These are phyloP conservation scores for Exophiala lecanii-corni DNA, from an alignment of 2,329 filamentous ascomycete genomes.

Conservation along the genomic window DNA sequence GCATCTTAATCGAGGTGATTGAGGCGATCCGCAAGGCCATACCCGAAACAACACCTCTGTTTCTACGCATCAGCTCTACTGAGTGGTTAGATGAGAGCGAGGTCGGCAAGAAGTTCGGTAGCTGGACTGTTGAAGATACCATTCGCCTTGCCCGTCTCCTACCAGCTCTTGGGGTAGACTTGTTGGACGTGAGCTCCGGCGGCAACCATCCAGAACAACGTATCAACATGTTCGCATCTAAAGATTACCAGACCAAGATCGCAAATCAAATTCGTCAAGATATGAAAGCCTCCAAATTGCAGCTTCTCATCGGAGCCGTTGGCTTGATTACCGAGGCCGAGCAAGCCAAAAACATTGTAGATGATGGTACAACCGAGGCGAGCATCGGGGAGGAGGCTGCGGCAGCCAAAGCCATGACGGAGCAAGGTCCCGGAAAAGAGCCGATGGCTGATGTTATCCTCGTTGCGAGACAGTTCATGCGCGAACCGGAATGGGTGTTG, in stretches of 20 bases:
- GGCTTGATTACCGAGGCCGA: conserved; percentile 52
- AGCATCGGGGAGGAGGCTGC: conserved; percentile 23
- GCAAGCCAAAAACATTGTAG: conserved; percentile 46
- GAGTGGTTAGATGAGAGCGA: conserved; percentile 68
- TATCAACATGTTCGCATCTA: conserved; percentile 37
- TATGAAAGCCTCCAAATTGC: conserved; percentile 34
- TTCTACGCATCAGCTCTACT: conserved; percentile 67
- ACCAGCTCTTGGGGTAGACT: conserved; percentile 69
- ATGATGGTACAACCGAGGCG: conserved; percentile 25
- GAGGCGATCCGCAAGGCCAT: conserved; percentile 60
- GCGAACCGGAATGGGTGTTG: conserved; percentile 53
- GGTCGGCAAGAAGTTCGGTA: conserved; percentile 42
- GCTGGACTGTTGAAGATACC: conserved; percentile 66
- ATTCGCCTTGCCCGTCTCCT: conserved; percentile 62
- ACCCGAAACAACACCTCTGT: conserved; percentile 64
- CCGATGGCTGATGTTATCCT: conserved; percentile 44
- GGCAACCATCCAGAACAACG: conserved; percentile 51
- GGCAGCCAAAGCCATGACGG: conserved; percentile 23
- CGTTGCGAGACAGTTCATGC: conserved; percentile 52
- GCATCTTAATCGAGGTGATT: conserved; percentile 64
- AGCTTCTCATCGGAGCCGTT: conserved; percentile 49
- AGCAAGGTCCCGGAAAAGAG: conserved; percentile 19
- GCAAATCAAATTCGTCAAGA: conserved; percentile 42
- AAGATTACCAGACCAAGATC: conserved; percentile 49
- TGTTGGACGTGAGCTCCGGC: conserved; percentile 76